Evolutionary conservation across 2,329 filamentous ascomycete species (phyloP), one percentile per base, ranked within the genome.

Genomic region (Penicillium sp.): DNA sequence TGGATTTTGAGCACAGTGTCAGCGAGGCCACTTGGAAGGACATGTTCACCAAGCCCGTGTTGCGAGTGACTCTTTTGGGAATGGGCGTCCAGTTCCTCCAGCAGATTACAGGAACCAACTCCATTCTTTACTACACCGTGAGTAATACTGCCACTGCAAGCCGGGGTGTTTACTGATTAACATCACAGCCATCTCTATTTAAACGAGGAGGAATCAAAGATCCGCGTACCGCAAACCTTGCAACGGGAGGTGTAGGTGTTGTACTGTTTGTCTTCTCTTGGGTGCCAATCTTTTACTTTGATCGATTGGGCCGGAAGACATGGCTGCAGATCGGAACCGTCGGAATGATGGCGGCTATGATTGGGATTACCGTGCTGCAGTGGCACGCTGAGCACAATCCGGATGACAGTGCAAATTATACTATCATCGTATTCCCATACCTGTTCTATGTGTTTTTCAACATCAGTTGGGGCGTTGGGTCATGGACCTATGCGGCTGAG

Each of bases 381-480:
- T 61, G 53, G 52, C 61, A 60, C n/a, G 59, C 61, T 11, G 61
- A 56, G 16, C 44, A 58, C 16, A 29, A 54, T 43, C 59, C 61
- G 1, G 55, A 33, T 1, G 53, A 58, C 14, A 37, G 11, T 5
- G 59, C 57, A 0, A 62, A 61, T 39, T 61, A 63, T 33, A 59
- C 55, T 1, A 63, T 62, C 3, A 54, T 65, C 10, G 21, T 63
- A 16, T 67, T 67, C 35, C 62, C 60, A 16, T 62, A 65, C 42
- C 45, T 62, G 7, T 67, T 65, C 52, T 65, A 64, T 51, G 54
- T 64, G 5, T 65, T 65, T 27, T 62, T 65, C 58, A 62, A 66
- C 35, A 61, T 65, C 16, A 64, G 59, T 50, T 66, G 64, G 59
- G 59, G 58, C 3, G 58, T 66, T 4, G 61, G 61, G 33, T 61